Base-by-base conservation (phyloP, 768 basidiomycete species). In the Russula emetica region DNA sequence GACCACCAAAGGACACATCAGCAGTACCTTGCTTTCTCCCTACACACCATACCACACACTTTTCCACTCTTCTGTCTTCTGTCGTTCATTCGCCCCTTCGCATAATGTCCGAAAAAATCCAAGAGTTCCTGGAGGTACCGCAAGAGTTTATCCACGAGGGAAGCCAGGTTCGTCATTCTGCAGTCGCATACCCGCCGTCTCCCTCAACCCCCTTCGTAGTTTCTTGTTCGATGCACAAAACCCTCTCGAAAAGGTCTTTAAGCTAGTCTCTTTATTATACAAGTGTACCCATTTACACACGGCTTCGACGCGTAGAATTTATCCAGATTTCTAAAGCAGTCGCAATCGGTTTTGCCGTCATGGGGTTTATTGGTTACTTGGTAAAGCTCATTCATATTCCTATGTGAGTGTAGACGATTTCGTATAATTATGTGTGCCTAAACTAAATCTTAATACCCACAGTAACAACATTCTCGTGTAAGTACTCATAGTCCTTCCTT, bases 331-430 rank as follows among this genome's bases (percentile, higher is more conserved):
- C 88, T 79, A 89, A 87, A 74, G 97, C 97, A 38, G 94, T 99
- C 60, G 94, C 94, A 2, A 87, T 98, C 66, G 97, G 97, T 16
- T 99, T 99, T 72, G 93, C 88, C 56, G 92, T 99, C 69, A 98
- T 98, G 95, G 97, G 97, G 18, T 96, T 98, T 82, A 94, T 99
- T 74, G 97, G 97, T 18, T 99, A 96, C 80, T 89, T 98, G 73
- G 95, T 97, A 69, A 98, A 98, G 77, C 86, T 98, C 69, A 94
- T 98, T 70, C 94, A 98, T 77, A 97, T 96, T 76, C 94, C 95
- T 71, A 96, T 97, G 94, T 96, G 70, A 79, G 94, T 85, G 34
- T 42, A 63, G 20, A 58, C 44, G 58, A 44, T 56, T 34, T 49
- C 36, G 18, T 53, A 20, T 24, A n/a, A 55, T 55, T 14, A 51